These are phyloP conservation scores for Clonostachys sp. DNA, from an alignment of 2,329 filamentous ascomycete species.

Conservation along the genomic window DNA sequence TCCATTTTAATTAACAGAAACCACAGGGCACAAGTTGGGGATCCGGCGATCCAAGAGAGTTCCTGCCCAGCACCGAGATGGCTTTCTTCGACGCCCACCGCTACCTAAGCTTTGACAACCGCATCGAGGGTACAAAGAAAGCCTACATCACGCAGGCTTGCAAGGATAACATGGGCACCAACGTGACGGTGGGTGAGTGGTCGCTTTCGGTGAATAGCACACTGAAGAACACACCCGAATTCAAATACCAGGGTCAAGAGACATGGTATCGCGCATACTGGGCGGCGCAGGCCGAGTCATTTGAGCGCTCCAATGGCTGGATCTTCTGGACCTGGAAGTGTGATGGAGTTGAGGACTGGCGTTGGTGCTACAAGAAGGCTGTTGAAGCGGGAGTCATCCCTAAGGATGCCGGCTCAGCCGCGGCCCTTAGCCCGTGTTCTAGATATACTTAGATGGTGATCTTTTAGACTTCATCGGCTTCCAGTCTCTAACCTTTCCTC, in stretches of 20 bases:
- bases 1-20: neutral
- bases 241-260: conserved; percentile 64
- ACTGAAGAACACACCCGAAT: conserved; percentile 50
- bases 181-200: conserved; percentile 54
- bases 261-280: conserved; percentile 57
- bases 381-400: conserved; percentile 24
- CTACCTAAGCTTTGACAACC: conserved; percentile 60
- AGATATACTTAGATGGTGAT: neutral
- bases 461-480: no score
- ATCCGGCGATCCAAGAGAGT: conserved; percentile 39
- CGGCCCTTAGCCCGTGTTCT: neutral
- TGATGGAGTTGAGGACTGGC: conserved; percentile 52
- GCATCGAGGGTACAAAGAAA: conserved; percentile 64
- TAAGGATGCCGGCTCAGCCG: neutral
- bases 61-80: conserved; percentile 55
- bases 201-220: conserved; percentile 43
- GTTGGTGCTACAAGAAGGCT: conserved; percentile 69
- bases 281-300: conserved; percentile 72
- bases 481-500: no score
- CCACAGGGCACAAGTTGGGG: neutral
- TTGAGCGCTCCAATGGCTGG: conserved; percentile 72
- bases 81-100: conserved; percentile 64
- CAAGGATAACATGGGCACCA: conserved; percentile 52
- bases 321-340: conserved; percentile 83
- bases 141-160: conserved; percentile 57